Evolutionary conservation across 768 basidiomycete species (phyloP), one percentile per base, ranked within the genome.

Genomic region (Paxillus rubicundulus): DNA sequence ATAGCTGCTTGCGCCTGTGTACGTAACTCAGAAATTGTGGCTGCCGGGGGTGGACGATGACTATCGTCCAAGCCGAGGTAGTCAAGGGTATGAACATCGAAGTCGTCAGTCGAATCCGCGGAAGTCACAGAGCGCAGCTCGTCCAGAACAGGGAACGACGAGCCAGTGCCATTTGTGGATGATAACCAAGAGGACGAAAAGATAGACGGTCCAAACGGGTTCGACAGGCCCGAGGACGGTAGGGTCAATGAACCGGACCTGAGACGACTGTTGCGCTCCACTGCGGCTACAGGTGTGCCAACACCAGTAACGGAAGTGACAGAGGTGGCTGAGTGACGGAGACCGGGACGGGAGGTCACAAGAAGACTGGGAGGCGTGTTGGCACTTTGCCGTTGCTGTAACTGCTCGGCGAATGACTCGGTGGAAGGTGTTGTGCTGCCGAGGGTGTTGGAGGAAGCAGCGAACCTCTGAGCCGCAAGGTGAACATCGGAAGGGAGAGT

Each of bases 401-500:
- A 63, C 74, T 78, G 69, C 68, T 75, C 75, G 69, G 66, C 52
- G 77, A 69, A 75, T 54, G 78, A 74, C 67, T 79, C 75, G 69
- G 82, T 68, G 63, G 72, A 72, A 67, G 82, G 59, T 64, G 75
- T 54, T 43, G 79, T 74, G 62, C 73, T 77, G 40, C 76, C 70
- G 61, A 85, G 68, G 30, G 79, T 82, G 70, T 71, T 80, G 21
- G 84, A 80, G 52, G 85, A 78, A 30, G 86, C 84, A 27, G 85
- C 86, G 71, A 84, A 92, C 52, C 86, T 82, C 70, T 91, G 88
- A 47, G 91, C 86, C 53, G 87, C 89, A 61, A 92, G 85, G 65
- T 89, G 87, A 48, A 96, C 87, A 69, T 95, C 95, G 61, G 94
- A 96, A 73, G 95, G 95, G 65, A 98, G 82, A 78, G 95, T 98